Evolutionary conservation across 2,329 filamentous ascomycete species (phyloP).

Genomic region (Harringtonia lauricola): DNA sequence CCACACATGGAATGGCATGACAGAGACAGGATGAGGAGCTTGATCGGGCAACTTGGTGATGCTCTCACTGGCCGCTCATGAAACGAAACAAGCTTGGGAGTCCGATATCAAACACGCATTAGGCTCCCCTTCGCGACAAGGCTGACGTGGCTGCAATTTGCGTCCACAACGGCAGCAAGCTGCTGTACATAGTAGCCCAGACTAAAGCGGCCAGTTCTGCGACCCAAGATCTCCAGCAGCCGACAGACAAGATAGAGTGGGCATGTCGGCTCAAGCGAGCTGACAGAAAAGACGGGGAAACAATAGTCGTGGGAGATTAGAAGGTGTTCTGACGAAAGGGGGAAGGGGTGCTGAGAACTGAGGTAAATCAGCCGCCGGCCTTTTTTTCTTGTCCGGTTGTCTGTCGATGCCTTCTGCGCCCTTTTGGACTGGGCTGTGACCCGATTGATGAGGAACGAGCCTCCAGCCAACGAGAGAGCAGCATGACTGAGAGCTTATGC

Average conservation of each 20-base stretch:
- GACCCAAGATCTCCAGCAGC: slow-evolving; percentile 7
- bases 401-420: neutral
- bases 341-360: no score
- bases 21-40: no score
- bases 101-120: no score
- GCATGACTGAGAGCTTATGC: slow-evolving; percentile 1
- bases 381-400: neutral
- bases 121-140: neutral
- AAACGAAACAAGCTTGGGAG: neutral
- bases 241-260: neutral
- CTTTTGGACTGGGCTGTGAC: neutral
- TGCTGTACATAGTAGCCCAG: slow-evolving; percentile 1
- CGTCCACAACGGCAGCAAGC: neutral
- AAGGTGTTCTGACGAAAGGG: no score
- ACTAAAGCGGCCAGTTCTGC: slow-evolving; percentile 13
- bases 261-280: no score
- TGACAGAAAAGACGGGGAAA: neutral
- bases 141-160: neutral
- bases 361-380: no score
- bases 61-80: neutral
- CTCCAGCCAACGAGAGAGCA: neutral
- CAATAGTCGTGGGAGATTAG: no score
- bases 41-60: neutral
- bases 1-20: no score
- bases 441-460: neutral